Base-by-base conservation (phyloP, 169 alveolate genomes). In the Plasmodium adleri region DNA sequence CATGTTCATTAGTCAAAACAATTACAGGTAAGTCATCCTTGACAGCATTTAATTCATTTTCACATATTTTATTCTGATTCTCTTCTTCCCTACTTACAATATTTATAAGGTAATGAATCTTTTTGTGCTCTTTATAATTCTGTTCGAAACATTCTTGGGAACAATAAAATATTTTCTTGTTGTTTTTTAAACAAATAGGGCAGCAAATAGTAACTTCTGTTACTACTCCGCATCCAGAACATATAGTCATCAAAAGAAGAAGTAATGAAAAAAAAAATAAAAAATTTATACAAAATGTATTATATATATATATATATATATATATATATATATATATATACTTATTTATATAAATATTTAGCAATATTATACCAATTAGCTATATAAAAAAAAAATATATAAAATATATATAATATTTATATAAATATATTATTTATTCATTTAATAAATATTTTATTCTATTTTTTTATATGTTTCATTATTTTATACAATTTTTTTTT, bases 201-300 rank as follows among this genome's bases (percentile, higher is more conserved):
- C 90, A 80, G 39, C 90, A 80, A 20, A 80, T 80, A 58, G 80
- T 80, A 28, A 62, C 73, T 50, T 56, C 83, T n/a, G 90, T 67
- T 5, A 26, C 72, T 24, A 72, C 39, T 68, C 90, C 83, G n/a
- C 90, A 80, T 24, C 90, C 90, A n/a, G 90, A 68, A 59, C 90
- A 80, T 56, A 80, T 39, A 15, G 90, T 62, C 90, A 80, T 80
- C 70, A 52, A 8, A 64, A 64, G 10, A 5, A 17, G 72, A 72
- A 50, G 60, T 32, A 22, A 22, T 32, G 73, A 45, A 12, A 28
- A 24, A 10, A 50, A 17, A 3, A 6, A 64, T 24, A 13, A 45
- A 39, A 39, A 15, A 22, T 12, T 9, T 9, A n/a, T 15, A 45
- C 64, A 17, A 2, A 68, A 39, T 9, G 13, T 28, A 45, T 20